Evolutionary conservation across 345 rosid species (phyloP).

Genomic region (Rhodomyrtus tomentosa): DNA sequence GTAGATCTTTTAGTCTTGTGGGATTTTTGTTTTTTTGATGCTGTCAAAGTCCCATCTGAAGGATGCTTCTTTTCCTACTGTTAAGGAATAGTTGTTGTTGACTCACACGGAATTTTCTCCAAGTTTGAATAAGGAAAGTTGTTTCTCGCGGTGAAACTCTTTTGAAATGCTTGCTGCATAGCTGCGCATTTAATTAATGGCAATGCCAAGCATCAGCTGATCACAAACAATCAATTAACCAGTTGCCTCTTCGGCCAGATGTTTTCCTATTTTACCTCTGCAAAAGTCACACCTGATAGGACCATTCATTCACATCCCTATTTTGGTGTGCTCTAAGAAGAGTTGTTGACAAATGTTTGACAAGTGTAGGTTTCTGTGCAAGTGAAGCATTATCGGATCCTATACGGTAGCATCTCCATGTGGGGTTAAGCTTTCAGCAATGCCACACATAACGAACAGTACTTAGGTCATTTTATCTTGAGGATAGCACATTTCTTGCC

Average conservation of each 20-base stretch:
- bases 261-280: not conserved
- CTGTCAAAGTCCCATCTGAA: not conserved
- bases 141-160: not conserved
- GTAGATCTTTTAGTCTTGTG: conserved; percentile 9
- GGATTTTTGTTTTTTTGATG: not conserved
- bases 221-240: not conserved
- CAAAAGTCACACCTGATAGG: not conserved
- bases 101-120: not conserved
- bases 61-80: not conserved
- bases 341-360: not conserved
- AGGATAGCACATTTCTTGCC: not conserved
- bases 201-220: not conserved
- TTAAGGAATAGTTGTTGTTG: not conserved
- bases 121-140: not conserved
- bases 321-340: not conserved
- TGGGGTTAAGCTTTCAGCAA: not conserved
- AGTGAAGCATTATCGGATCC: not conserved
- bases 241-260: not conserved
- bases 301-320: not conserved
- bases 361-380: not conserved
- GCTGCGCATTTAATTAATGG: not conserved
- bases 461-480: not conserved
- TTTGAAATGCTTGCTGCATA: not conserved
- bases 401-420: not conserved
- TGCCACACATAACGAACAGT: not conserved